Base-by-base conservation (phyloP, 2,329 filamentous ascomycete species). In the Fusarium sp. region DNA sequence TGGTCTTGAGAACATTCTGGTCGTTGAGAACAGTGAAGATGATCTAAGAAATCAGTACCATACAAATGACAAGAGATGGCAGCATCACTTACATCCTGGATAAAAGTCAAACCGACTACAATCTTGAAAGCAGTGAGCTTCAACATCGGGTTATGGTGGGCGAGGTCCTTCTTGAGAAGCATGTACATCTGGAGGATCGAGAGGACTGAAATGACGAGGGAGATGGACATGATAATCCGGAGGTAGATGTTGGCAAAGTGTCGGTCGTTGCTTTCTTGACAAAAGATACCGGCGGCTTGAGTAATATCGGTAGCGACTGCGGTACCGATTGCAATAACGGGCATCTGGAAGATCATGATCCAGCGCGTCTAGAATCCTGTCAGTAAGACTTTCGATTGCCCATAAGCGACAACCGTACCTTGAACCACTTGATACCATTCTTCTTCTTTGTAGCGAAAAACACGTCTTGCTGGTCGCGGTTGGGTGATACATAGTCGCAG, bases 301-400 rank as follows among this genome's bases (percentile, higher is more conserved):
- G 75, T 76, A 5, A 74, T 51, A 30, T 71, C 64, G 5, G 74
- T 75, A 16, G 64, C 64, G 9, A 75, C 26, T 2, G 75, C 44
- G 0, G 66, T 58, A 2, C 48, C 9, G 6, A 73, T 35, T 3
- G 75, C 55, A 9, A 77, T 45, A 2, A 74, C 26, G 4, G 74
- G 74, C 56, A 74, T 75, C 22, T 76, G 75, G 13, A 76, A 76
- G 28, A 76, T 74, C 70, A 77, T 61, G 6, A 70, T 20, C 74
- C 74, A 75, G 4, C 74, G 72, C 6, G 67, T 73, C 72, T 75
- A 16, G 0, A n/a, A 14, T 0, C 3, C 24, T 5, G 33, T 61
- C 5, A 61, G 48, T 13, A 55, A 8, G 4, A 13, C 2, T 22
- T 1, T 7, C 4, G 10, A 1, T 4, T 26, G 3, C 2, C 4